A percentile compares a stretch with the other conserved stretches of the same genome.
Conservation (phyloP, 257 asterid species). For the Eustoma russellianum region DNA sequence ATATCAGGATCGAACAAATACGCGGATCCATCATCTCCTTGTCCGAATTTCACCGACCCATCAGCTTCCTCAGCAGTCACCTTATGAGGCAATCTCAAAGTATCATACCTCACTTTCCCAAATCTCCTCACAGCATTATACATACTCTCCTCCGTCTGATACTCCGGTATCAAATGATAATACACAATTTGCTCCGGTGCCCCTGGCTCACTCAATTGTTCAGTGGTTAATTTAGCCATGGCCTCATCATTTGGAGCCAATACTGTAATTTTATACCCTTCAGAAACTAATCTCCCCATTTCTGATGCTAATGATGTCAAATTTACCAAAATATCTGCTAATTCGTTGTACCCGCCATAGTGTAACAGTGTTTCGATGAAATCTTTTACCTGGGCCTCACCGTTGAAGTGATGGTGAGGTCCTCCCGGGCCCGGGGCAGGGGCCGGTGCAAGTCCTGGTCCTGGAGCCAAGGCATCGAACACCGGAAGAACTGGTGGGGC, state of each 20-base stretch:
- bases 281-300: slow-evolving; percentile 85
- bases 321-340: slow-evolving; percentile 80
- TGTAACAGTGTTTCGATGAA: slow-evolving; percentile 80
- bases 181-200: slow-evolving; percentile 94
- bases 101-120: slow-evolving; percentile 76
- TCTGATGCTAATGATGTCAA: slow-evolving; percentile 82
- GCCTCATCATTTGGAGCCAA: slow-evolving; percentile 94
- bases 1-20: slow-evolving; percentile 87
- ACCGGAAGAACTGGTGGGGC: slow-evolving; percentile 61
- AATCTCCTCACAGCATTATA: slow-evolving; percentile 82
- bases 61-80: slow-evolving; percentile 90
- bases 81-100: slow-evolving; percentile 75
- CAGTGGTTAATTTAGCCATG: slow-evolving; percentile 82
- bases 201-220: slow-evolving; percentile 81
- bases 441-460: slow-evolving; percentile 88
- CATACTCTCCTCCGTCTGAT: slow-evolving; percentile 96
- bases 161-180: slow-evolving; percentile 82
- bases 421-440: slow-evolving; percentile 98
- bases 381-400: slow-evolving; percentile 85
- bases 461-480: slow-evolving; percentile 78
- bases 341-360: slow-evolving; percentile 91
- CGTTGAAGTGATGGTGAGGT: slow-evolving; percentile 86
- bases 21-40: slow-evolving; percentile 59
- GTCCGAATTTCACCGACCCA: slow-evolving; percentile 81
- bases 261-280: slow-evolving; percentile 78